These are phyloP conservation scores for Pythium phragmitis DNA, from an alignment of 352 stramenopile species.

Conservation along the genomic window DNA sequence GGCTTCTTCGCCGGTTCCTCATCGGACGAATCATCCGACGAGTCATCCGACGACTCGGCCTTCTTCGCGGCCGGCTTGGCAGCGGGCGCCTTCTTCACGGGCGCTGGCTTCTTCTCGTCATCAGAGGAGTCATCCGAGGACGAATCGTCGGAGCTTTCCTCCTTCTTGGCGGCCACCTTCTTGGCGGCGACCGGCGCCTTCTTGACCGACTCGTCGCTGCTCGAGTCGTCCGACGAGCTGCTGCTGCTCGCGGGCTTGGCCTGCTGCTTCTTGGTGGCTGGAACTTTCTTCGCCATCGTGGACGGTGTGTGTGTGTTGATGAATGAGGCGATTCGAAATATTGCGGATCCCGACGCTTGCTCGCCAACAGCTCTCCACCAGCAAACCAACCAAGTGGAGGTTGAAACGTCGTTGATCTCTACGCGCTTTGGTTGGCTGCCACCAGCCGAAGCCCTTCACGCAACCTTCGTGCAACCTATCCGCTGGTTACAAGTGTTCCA, in stretches of 20 bases:
- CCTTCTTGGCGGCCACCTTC: conserved; percentile 53
- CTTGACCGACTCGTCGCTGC: conserved; percentile 42
- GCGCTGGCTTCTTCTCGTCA: conserved; percentile 29
- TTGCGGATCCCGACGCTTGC: conserved; percentile 20
- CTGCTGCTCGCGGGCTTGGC: conserved; percentile 37
- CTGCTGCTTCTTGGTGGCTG: conserved; percentile 37
- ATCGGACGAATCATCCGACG: conserved; percentile 39
- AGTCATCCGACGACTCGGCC: conserved; percentile 37
- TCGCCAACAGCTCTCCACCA: conserved; percentile 18
- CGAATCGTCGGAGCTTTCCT: conserved; percentile 33
- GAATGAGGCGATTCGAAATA: conserved; percentile 12
- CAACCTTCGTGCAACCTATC: conserved; percentile 28
- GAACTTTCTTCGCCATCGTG: conserved; percentile 44
- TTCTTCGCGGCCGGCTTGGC: conserved; percentile 58
- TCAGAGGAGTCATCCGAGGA: conserved; percentile 42
- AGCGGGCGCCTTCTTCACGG: conserved; percentile 1
- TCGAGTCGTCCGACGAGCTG: conserved; percentile 41
- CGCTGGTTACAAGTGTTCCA: background rate
- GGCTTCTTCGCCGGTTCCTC: conserved; percentile 34
- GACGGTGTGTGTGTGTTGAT: conserved; percentile 11
- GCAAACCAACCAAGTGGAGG: background rate
- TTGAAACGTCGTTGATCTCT: conserved; percentile 34
- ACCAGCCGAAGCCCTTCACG: conserved; percentile 27
- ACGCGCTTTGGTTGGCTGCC: conserved; percentile 31
- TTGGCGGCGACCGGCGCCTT: conserved; percentile 33